phyloP scores from a whole-genome alignment of 768 basidiomycete species.

The Ramaria sp. region DNA sequence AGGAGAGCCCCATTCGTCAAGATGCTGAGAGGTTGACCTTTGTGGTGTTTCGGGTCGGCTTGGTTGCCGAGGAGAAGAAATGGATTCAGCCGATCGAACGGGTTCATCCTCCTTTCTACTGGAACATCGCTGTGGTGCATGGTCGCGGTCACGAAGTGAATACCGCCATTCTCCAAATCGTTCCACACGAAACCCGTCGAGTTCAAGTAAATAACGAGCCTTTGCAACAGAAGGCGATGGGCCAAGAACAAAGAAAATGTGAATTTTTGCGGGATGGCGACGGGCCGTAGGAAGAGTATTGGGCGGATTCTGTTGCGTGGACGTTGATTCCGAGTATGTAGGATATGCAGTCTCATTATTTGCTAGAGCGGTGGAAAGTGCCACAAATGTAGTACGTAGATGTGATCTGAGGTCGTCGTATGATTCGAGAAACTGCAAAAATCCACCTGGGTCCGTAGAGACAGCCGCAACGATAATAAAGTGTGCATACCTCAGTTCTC shows the following conservation, averaged over 20 bases:
- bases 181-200: constrained; percentile 53
- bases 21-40: not conserved
- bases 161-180: constrained; percentile 15
- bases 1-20: not conserved
- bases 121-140: not conserved
- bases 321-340: constrained; percentile 2
- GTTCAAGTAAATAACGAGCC: constrained; percentile 46
- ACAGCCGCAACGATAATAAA: not conserved
- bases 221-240: constrained; percentile 43
- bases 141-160: not conserved
- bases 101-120: constrained; percentile 2
- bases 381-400: constrained; percentile 61
- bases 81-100: too few species aligned
- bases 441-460: not conserved
- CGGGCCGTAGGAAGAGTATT: not conserved
- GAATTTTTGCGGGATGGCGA: constrained; percentile 25
- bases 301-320: not conserved
- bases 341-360: constrained; percentile 10
- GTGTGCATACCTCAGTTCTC: constrained; percentile 37
- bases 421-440: constrained; percentile 30
- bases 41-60: not conserved
- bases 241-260: constrained; percentile 56
- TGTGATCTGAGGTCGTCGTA: constrained; percentile 68
- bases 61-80: not conserved
- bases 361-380: constrained; percentile 60